Base-by-base conservation (phyloP, 129 eudicot genomes). In the Lactuca saligna region DNA sequence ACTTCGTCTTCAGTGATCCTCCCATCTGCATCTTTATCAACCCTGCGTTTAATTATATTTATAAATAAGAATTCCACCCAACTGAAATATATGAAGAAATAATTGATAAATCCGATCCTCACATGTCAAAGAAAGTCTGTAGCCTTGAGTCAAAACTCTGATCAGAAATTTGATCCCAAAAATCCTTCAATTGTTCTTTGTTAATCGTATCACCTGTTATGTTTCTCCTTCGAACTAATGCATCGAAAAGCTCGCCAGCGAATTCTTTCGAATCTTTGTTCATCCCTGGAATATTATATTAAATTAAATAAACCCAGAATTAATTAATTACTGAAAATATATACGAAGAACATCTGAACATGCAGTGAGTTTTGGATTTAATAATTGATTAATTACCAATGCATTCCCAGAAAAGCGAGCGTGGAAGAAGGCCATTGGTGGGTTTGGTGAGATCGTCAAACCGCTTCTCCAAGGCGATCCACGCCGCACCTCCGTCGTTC, bases 1-100 rank as follows among this genome's bases (percentile, higher is more conserved):
- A 89, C 94, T 89, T 89, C 96, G n/a, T 78, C 96, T 78, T 89
- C 90, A 50, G 94, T 78, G 25, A 89, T 84, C 65, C 90, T 80
- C 9, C 96, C 96, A 79, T 89, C 94, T 13, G 90, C 94, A 75
- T 89, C 90, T 80, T 86, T 89, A 64, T 89, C 96, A 70, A 89
- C 96, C 96, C 96, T 89, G 85, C 73, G 65, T 74, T 56, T 13
- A 59, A 37, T 11, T 25, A 44, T 48, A 31, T 12, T 15, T 9
- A 31, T 3, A 11, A 8, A 61, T 37, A 15, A 39, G 17, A 70
- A 75, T 59, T 50, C 49, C 48, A n/a, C 57, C 44, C 5, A 34
- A n/a, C 53, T 1, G 3, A 17, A 31, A 72, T n/a, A 17, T 29
- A 0, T 33, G 10, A 41, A 15, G 5, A 33, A 60, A n/a, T 51